phyloP scores from a whole-genome alignment of 2,329 filamentous ascomycete genomes.

The Mollisia scopiformis region DNA sequence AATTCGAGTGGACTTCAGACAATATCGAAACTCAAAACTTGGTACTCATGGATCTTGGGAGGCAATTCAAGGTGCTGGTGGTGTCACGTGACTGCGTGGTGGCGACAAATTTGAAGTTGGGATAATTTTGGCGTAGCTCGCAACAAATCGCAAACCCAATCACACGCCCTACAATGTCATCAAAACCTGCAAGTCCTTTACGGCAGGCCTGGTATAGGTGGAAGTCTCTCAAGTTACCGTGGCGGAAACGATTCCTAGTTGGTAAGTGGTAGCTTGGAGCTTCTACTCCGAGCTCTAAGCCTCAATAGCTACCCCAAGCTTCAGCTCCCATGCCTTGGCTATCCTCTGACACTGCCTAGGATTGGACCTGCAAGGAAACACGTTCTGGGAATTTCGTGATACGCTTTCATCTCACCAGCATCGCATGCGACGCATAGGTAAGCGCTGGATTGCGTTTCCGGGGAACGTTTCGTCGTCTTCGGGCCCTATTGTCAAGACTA shows the following conservation, averaged over 20 bases:
- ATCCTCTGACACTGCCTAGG: conserved; percentile 44
- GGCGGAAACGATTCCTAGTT: conserved; percentile 65
- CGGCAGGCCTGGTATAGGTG: conserved; percentile 56
- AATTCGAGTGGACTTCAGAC: no score
- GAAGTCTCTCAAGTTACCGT: conserved; percentile 64
- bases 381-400: conserved; percentile 70
- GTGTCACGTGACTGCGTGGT: neutral
- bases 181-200: conserved; percentile 24
- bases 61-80: no score
- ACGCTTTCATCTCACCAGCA: conserved; percentile 36
- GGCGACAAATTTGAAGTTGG: neutral
- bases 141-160: neutral
- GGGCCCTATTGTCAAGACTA: no score
- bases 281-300: neutral
- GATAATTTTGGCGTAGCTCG: neutral
- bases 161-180: conserved; percentile 25
- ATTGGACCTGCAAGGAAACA: conserved; percentile 67
- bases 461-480: no score
- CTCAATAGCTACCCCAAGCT: neutral
- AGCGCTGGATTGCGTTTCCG: no score
- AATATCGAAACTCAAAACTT: no score
- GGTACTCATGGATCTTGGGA: no score
- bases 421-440: conserved; percentile 64
- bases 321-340: neutral
- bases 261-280: conserved; percentile 43